Conservation (phyloP, 345 rosid genomes). For the Atalantia buxifolia region DNA sequence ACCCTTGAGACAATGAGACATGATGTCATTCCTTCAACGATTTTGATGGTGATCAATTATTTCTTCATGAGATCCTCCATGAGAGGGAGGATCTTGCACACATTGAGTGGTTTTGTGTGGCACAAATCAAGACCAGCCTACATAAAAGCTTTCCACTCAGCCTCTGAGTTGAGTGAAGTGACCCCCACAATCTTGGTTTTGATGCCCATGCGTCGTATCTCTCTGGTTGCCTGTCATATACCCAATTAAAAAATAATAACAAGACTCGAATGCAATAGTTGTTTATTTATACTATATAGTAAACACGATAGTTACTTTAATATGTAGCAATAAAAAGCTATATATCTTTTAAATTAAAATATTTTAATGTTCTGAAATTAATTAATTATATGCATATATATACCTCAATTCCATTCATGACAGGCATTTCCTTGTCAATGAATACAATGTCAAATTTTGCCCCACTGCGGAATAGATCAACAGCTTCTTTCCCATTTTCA, state of each 20-base stretch:
- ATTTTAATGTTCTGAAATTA: too few species aligned
- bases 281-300: too few species aligned
- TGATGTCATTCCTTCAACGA: neutral
- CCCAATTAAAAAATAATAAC: too few species aligned
- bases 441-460: slow-evolving; percentile 34
- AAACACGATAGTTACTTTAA: too few species aligned
- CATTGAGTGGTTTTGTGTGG: neutral
- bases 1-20: neutral
- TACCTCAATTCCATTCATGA: slow-evolving; percentile 44
- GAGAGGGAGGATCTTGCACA: neutral
- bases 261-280: too few species aligned
- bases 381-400: too few species aligned
- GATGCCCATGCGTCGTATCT: slow-evolving; percentile 33
- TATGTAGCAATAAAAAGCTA: too few species aligned
- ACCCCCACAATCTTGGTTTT: slow-evolving; percentile 35
- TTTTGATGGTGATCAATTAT: neutral
- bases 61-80: neutral
- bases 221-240: slow-evolving; percentile 43
- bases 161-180: slow-evolving; percentile 3
- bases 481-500: slow-evolving; percentile 31
- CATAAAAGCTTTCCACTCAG: slow-evolving; percentile 14
- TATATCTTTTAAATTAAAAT: too few species aligned
- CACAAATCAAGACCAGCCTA: slow-evolving; percentile 35
- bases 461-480: slow-evolving; percentile 29
- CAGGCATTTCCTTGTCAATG: slow-evolving; percentile 45